Percentiles rank a stretch among this genome's conserved stretches.
These are phyloP conservation scores for Alternaria sp. DNA, from an alignment of 2,329 filamentous ascomycete species.

Conservation along the genomic window DNA sequence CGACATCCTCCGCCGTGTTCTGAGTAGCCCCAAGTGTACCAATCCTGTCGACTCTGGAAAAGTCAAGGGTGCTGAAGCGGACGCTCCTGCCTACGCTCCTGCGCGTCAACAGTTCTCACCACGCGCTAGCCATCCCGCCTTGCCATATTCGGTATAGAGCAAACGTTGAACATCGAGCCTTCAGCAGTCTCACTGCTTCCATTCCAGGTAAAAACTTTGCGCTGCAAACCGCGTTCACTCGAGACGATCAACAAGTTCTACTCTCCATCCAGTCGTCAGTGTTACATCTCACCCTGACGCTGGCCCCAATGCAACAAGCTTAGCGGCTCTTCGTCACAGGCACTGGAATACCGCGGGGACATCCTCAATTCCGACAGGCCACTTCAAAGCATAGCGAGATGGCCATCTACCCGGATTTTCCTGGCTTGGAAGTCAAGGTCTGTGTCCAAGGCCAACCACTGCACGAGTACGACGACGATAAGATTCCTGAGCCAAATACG, in stretches of 20 bases:
- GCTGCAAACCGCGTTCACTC: no score
- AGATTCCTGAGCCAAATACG: not conserved
- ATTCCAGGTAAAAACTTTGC: no score
- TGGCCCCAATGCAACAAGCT: no score
- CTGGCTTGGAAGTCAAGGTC: constrained; percentile 11
- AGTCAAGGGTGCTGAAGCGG: not conserved
- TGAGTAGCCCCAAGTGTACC: not conserved
- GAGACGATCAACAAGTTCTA: no score
- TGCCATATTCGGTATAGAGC: not conserved
- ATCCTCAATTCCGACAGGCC: no score
- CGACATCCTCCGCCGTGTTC: not conserved
- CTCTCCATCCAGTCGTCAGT: no score
- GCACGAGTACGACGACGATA: constrained; percentile 14
- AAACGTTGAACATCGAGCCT: not conserved
- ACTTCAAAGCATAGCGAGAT: no score
- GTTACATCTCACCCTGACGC: no score
- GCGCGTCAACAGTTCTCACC: no score
- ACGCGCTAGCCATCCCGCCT: not conserved
- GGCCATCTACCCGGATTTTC: constrained; percentile 6
- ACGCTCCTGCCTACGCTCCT: not conserved
- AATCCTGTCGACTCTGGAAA: not conserved
- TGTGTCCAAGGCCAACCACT: constrained; percentile 5
- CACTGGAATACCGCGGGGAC: no score
- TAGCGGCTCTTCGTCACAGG: no score
- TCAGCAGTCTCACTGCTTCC: no score